Base-by-base conservation (phyloP, 495 filamentous ascomycete genomes). In the Hyaloscypha bicolor region DNA sequence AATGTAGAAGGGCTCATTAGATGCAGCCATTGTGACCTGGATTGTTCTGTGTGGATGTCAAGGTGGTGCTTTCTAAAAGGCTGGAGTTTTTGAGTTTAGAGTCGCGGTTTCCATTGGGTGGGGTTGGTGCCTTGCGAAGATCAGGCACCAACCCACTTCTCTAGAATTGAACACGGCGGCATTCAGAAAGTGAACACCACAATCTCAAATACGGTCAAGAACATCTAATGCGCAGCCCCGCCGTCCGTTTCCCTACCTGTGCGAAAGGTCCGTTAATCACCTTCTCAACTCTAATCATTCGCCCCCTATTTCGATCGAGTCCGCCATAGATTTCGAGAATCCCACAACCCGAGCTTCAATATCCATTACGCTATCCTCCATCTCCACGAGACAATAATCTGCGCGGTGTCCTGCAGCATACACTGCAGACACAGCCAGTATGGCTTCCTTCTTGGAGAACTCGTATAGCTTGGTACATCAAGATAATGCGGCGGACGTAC, bases 401-500 rank as follows among this genome's bases (percentile, higher is more conserved):
- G 74, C 75, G 33, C 60, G 56, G 22, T 35, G 32, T 21, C 32
- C 67, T 71, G 69, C 65, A 22, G 25, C 21, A 32, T 22, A 21
- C 21, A 31, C 45, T 14, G 51, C 52, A 68, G 55, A 55, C 55
- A 21, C 64, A 57, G 67, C 82, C 84, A 91, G 66, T 82, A 99
- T 98, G 96, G 90, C 95, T 78, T 90, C 90, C 67, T 98, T 96
- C 78, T 83, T 98, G 63, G 96, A 99, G 73, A 88, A 91, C 76
- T 82, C 94, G 57, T 98, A 97, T 83, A 97, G 93, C 77, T 78
- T 99, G 77, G 90, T 99, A 79, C 94, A 96, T 77, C 83, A 92
- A 85, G 96, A 98, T 85, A 98, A 96, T 81, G 83, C 92, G 62
- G 89, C 93, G 55, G 96, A 98, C 80, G 89, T 94, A 69, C 95